Percentiles rank a stretch among this genome's conserved stretches.
Conservation (phyloP, 768 basidiomycete species). For the Pulveroboletus sp. region DNA sequence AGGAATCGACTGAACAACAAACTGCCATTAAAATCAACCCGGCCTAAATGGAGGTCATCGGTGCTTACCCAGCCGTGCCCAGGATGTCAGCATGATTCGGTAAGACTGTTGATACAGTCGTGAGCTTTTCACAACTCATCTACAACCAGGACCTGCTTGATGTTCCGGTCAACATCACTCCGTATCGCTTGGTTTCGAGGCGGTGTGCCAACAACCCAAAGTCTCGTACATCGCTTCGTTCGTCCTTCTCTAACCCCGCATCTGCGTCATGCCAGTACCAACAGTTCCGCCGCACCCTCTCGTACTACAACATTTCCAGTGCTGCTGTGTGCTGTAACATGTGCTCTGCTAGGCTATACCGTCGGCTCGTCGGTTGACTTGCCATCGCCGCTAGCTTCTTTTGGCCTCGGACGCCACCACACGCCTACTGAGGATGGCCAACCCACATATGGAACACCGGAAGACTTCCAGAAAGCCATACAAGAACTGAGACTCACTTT, state of each 20-base stretch:
- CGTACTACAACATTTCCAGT: conserved; percentile 4
- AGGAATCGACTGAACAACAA: no score
- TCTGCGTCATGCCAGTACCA: conserved; percentile 10
- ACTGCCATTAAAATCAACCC: no score
- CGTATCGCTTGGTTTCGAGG: conserved; percentile 2
- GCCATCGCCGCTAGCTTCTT: conserved; percentile 2
- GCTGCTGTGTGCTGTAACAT: conserved; percentile 16
- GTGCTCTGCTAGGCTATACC: conserved; percentile 19
- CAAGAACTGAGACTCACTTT: conserved; percentile 43
- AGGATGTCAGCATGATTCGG: no score
- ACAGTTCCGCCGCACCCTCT: background rate
- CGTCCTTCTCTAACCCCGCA: background rate
- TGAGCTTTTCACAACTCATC: background rate
- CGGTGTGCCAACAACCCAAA: background rate
- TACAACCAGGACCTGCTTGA: background rate
- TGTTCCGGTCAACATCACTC: conserved; percentile 12
- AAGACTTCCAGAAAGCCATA: conserved; percentile 52
- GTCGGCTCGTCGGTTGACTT: conserved; percentile 11
- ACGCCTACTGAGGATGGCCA: conserved; percentile 6
- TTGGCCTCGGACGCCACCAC: conserved; percentile 4
- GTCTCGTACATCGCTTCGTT: background rate
- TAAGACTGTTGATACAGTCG: background rate
- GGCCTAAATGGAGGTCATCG: no score
- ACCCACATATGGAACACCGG: conserved; percentile 44
- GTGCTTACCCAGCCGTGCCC: no score